Conservation (phyloP, 2,329 filamentous ascomycete species). For the Conoideocrella luteorostrata region DNA sequence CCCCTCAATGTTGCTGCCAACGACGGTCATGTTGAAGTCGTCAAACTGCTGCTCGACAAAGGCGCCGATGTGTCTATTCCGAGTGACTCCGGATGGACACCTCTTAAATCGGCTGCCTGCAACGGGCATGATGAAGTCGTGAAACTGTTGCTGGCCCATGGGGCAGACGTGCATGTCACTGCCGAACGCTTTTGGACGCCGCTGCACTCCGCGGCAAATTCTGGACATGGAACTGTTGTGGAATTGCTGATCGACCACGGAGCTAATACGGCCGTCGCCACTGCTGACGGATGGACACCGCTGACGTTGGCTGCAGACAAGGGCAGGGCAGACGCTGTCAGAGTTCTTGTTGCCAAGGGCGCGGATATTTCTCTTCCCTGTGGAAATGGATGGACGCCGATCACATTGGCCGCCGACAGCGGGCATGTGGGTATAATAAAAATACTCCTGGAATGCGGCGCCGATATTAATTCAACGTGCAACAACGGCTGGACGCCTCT, state of each 20-base stretch:
- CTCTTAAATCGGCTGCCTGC: conserved; percentile 10
- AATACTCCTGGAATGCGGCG: conserved; percentile 8
- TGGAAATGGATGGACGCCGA: conserved; percentile 7
- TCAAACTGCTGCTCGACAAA: conserved; percentile 6
- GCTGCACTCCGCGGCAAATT: conserved; percentile 12
- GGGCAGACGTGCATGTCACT: conserved; percentile 9
- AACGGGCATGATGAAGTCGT: conserved; percentile 7
- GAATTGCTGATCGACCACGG: conserved; percentile 7
- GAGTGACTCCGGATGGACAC: conserved; percentile 10
- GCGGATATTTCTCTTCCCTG: conserved; percentile 6
- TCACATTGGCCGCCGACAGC: conserved; percentile 5
- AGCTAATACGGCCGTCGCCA: conserved; percentile 4
- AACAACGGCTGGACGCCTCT: conserved; percentile 7
- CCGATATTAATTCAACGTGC: conserved; percentile 4
- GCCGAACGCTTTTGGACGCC: conserved; percentile 10
- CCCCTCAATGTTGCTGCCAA: conserved; percentile 12
- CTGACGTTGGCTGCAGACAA: conserved; percentile 9
- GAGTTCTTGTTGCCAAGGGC: conserved; percentile 1
- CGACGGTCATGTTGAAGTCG: conserved; percentile 9
- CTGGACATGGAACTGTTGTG: conserved; percentile 7
- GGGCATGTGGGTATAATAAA: conserved; percentile 5
- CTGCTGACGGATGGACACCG: conserved; percentile 11
- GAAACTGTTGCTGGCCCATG: conserved; percentile 8
- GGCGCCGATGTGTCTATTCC: conserved; percentile 5
- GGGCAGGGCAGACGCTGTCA: conserved; percentile 4